Evolutionary conservation across 1,284 basidiomycete species (phyloP), one percentile per base, ranked within the genome.

Genomic region (Pholiota adiposa): DNA sequence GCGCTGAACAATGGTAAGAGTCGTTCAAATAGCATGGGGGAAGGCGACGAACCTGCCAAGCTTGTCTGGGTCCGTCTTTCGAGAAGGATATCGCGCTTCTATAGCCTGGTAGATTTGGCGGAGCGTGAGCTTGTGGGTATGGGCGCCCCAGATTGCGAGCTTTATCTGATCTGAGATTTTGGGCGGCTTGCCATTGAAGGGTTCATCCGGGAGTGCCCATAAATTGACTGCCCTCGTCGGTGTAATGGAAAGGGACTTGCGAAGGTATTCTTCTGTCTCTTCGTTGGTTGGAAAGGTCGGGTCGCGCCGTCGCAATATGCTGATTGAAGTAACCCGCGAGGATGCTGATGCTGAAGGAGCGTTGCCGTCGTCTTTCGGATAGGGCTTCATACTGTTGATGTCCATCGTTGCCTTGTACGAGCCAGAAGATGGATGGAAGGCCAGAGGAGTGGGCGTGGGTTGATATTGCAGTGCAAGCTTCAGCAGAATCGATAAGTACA

Each of bases 91-190:
- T 21, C 88, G 73, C 0, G 78, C 70, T 64, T 85, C 81, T 6
- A 92, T 75, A 0, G 81, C 82, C 3, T 66, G 63, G 54, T 87
- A 88, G 4, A 92, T 89, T 59, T 86, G 88, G 51, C 85, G 81
- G 3, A 92, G 73, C 0, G 90, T 89, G 7, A 90, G 73, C 54
- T 78, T 80, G 62, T 82, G 80, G 33, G 71, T 69, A 0, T 78
- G 76, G 60, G 86, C 89, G 0, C 86, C 86, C 56, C 85, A 83
- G 50, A 92, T 92, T 0, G 90, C 90, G 18, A 90, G 78, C 64
- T 88, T 84, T 49, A 87, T 62, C 40, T 60, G 31, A 3, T 48
- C 31, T 6, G 62, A 51, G 29, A 62, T 61, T 18, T 54, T 75
- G 2, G 89, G 90, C 50, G 81, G 84, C 58, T 79, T 75, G 2